phyloP scores from a whole-genome alignment of 805 yeast species.

The Metahyphopichia silvanorum region DNA sequence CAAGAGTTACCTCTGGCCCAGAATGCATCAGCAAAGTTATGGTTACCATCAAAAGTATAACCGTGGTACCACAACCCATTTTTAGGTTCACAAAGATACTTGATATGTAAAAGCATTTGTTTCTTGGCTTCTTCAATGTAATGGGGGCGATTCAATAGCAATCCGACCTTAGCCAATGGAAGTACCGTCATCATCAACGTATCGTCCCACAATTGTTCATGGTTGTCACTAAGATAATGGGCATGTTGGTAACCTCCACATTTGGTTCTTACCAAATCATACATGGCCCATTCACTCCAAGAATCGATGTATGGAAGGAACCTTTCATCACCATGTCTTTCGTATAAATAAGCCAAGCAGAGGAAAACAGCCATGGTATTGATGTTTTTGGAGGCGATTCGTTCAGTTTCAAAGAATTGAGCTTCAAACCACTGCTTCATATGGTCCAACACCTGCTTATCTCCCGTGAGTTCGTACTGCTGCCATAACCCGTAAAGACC shows the following conservation, averaged over 20 bases:
- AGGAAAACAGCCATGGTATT: conserved; percentile 34
- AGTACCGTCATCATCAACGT: conserved; percentile 35
- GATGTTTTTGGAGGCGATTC: conserved; percentile 30
- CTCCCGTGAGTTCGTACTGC: conserved; percentile 23
- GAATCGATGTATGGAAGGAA: conserved; percentile 26
- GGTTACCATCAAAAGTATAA: conserved; percentile 22
- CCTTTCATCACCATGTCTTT: conserved; percentile 12
- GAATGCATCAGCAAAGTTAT: conserved; percentile 22
- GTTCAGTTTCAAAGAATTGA: conserved; percentile 24
- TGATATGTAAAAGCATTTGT: conserved; percentile 28
- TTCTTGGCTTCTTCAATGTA: conserved; percentile 31
- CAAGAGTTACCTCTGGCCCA: conserved; percentile 38
- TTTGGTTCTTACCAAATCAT: conserved; percentile 23
- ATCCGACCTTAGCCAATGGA: conserved; percentile 31
- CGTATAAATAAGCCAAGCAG: conserved; percentile 27
- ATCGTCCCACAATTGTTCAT: conserved; percentile 27
- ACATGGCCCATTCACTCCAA: conserved; percentile 34
- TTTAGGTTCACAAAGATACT: conserved; percentile 24
- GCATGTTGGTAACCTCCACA: conserved; percentile 35
- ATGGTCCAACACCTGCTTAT: conserved; percentile 15
- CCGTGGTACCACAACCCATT: conserved; percentile 35
- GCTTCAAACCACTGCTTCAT: conserved; percentile 27
- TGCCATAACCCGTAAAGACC: conserved; percentile 38
- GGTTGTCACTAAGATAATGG: conserved; percentile 24
- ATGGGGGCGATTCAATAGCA: conserved; percentile 21